Base-by-base conservation (phyloP, 768 basidiomycete species). In the Suillus subalutaceus region DNA sequence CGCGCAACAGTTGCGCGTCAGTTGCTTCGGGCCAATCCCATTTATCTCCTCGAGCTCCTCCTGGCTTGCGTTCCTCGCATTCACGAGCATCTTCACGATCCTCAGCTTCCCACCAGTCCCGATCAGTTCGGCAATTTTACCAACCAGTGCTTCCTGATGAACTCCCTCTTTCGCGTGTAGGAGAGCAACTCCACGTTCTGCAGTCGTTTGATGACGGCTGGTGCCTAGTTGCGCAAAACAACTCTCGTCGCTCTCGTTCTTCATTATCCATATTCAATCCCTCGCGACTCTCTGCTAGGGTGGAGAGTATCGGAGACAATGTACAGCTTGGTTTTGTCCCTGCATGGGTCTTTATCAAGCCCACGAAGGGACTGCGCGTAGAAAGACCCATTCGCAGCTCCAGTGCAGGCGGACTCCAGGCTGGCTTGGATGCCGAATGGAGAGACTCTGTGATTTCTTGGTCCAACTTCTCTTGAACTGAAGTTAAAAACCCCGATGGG, bases 131-230 rank as follows among this genome's bases (percentile, higher is more conserved):
- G 40, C 91, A 91, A 72, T 63, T 84, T 2, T 93, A 91, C 73
- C 81, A 79, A 63, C 88, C 92, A 9, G 82, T 90, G 30, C 85
- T 93, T 3, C 88, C 90, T 0, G 92, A 94, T 75, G 92, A 94
- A 73, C 80, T 93, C 35, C 77, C 87, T 41, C 66, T 90, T 66
- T 73, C 80, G 23, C 73, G 71, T 41, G 71, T 82, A 15, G 88
- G 89, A 46, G 90, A 94, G 73, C 79, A 79, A 43, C 77, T 93
- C 50, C 85, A 83, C 1, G 77, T 92, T 37, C 80, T 92, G 4
- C 85, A 86, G 66, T 86, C 86, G 6, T 91, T 88, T 70, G 89
- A 93, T 66, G 92, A 93, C 65, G 92, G 91, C 2, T 94, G 92
- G 92, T 91, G 89, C 70, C 81, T 91, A 62, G 89, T 91, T 62